phyloP scores from a whole-genome alignment of 208 protist genomes.

The Giardia muris region DNA sequence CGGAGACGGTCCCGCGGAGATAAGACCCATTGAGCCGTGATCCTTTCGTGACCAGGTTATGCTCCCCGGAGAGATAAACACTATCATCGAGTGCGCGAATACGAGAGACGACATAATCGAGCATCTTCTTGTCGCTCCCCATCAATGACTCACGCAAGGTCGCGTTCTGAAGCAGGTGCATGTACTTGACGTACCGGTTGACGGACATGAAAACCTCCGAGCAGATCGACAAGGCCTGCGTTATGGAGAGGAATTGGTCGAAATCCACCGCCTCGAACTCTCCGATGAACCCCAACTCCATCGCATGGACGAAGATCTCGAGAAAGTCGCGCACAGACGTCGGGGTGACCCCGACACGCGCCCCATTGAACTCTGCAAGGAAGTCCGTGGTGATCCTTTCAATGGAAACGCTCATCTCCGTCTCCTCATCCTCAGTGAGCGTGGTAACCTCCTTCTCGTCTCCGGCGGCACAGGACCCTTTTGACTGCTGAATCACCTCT shows the following conservation, averaged over 20 bases:
- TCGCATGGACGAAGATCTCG: not conserved
- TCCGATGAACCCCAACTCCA: not conserved
- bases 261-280: not conserved
- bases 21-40: not conserved
- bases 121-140: not conserved
- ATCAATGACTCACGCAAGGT: not conserved
- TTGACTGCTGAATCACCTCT: no score
- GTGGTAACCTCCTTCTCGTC: no score
- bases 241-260: not conserved
- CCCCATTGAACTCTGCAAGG: not conserved
- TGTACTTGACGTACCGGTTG: not conserved
- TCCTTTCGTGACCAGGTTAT: not conserved
- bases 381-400: not conserved
- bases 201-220: not conserved
- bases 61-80: not conserved
- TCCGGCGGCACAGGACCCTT: no score
- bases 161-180: not conserved
- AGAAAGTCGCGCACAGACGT: not conserved
- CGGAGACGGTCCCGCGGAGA: not conserved
- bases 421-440: no score
- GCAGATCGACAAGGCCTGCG: not conserved
- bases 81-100: not conserved
- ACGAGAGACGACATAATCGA: not conserved
- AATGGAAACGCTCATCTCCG: no score
- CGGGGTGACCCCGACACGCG: not conserved